phyloP scores from a whole-genome alignment of 352 stramenopile genomes.

The Phytophthora litchii region DNA sequence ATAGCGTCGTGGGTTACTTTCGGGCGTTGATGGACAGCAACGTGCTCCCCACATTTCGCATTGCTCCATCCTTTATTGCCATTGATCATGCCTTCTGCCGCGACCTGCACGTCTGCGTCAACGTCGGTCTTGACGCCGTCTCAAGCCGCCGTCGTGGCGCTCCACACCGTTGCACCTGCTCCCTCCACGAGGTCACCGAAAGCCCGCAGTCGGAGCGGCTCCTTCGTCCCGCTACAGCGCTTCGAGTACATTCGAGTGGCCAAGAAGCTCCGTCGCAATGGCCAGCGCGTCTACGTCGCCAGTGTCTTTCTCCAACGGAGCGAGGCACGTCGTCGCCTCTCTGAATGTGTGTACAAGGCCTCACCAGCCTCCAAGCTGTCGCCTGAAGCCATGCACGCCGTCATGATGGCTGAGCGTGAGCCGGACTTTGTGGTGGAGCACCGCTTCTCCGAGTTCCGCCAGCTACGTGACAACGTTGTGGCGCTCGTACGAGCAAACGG shows the following conservation, averaged over 20 bases:
- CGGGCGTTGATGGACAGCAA: slow-evolving; percentile 1
- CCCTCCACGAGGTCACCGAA: slow-evolving; percentile 4
- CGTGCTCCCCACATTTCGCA: slow-evolving; percentile 7
- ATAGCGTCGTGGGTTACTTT: neutral
- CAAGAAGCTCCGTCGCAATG: slow-evolving; percentile 33
- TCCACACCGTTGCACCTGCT: slow-evolving; percentile 10
- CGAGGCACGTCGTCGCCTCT: slow-evolving; percentile 32
- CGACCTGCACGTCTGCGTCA: slow-evolving; percentile 1
- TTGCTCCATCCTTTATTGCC: neutral
- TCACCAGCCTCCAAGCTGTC: slow-evolving; percentile 24
- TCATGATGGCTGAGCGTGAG: slow-evolving; percentile 45
- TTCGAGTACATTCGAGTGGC: slow-evolving; percentile 38
- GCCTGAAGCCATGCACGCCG: slow-evolving; percentile 19
- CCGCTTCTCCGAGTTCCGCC: slow-evolving; percentile 38
- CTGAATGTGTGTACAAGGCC: slow-evolving; percentile 31
- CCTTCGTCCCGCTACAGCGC: slow-evolving; percentile 32
- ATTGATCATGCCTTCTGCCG: slow-evolving; percentile 8
- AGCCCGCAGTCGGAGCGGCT: slow-evolving; percentile 14
- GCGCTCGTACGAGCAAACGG: slow-evolving; percentile 12
- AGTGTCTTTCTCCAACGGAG: slow-evolving; percentile 40
- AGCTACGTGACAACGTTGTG: slow-evolving; percentile 16
- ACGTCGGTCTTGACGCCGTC: slow-evolving; percentile 29
- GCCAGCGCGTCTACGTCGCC: slow-evolving; percentile 36
- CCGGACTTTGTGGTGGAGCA: slow-evolving; percentile 41
- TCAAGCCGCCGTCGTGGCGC: slow-evolving; percentile 23